Evolutionary conservation across 2,329 filamentous ascomycete genomes (phyloP).

Genomic region (Leptodontidium sp.): DNA sequence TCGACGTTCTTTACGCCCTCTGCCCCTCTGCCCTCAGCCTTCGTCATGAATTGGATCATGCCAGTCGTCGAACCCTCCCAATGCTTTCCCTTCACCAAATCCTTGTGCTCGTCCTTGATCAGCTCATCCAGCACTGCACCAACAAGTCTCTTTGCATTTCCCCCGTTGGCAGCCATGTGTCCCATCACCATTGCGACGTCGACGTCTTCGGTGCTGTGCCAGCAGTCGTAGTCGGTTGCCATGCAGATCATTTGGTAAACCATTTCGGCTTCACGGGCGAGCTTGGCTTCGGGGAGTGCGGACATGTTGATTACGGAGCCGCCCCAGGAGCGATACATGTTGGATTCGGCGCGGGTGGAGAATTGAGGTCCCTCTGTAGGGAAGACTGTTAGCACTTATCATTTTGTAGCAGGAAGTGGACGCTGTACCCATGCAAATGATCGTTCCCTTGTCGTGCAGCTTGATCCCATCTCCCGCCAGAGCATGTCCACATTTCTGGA

Average conservation of each 20-base stretch:
- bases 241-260: conserved; percentile 99
- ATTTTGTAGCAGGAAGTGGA: not conserved
- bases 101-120: conserved; percentile 76
- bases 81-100: conserved; percentile 82
- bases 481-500: conserved; percentile 76
- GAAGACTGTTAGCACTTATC: conserved; percentile 11
- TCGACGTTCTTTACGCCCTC: conserved; percentile 82
- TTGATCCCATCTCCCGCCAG: conserved; percentile 85
- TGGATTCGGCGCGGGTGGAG: conserved; percentile 92
- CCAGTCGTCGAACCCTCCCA: conserved; percentile 79
- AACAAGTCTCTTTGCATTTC: conserved; percentile 86
- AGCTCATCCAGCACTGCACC: conserved; percentile 88
- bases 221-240: conserved; percentile 99
- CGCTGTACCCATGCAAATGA: conserved; percentile 87
- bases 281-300: conserved; percentile 91
- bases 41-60: conserved; percentile 83
- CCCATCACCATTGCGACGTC: conserved; percentile 97
- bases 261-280: conserved; percentile 94
- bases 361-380: conserved; percentile 91
- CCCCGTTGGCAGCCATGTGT: conserved; percentile 92
- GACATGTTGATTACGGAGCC: conserved; percentile 99
- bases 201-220: conserved; percentile 84
- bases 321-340: conserved; percentile 94
- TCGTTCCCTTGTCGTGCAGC: conserved; percentile 82
- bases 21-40: conserved; percentile 73